Conservation (phyloP, 2,329 filamentous ascomycete species). For the Aspergillus pseudonomiae region DNA sequence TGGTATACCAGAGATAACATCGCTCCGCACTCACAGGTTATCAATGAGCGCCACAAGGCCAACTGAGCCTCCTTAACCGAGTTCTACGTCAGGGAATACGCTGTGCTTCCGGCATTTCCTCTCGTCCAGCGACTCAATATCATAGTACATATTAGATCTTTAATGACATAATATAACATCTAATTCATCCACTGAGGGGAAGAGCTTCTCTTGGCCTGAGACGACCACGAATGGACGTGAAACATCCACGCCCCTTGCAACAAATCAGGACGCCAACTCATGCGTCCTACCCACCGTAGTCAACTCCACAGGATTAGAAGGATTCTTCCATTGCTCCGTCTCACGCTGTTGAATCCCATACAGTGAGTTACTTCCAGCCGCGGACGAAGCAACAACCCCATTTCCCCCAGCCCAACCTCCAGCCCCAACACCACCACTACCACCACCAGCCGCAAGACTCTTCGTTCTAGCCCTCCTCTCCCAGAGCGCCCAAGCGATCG, state of each 20-base stretch:
- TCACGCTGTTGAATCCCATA: neutral
- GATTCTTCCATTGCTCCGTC: neutral
- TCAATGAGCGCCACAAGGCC: neutral
- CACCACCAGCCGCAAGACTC: neutral
- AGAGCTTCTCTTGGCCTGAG: neutral
- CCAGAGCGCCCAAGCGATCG: neutral
- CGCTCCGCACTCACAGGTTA: neutral
- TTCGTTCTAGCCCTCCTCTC: neutral
- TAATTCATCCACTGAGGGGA: neutral
- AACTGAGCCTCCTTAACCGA: neutral
- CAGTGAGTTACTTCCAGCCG: neutral
- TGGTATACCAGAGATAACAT: neutral
- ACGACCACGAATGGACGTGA: neutral
- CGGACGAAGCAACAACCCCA: neutral
- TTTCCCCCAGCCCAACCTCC: neutral
- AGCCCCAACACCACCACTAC: neutral
- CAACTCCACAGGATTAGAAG: neutral
- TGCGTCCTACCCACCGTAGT: slow-evolving; percentile 1
- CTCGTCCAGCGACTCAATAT: neutral
- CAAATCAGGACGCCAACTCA: neutral
- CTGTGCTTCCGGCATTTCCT: neutral
- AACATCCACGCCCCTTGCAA: neutral
- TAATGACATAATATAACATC: neutral
- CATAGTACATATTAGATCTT: neutral
- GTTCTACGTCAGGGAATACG: neutral